These are phyloP conservation scores for Eutrema heterophyllum DNA, from an alignment of 345 rosid species.

Conservation along the genomic window DNA sequence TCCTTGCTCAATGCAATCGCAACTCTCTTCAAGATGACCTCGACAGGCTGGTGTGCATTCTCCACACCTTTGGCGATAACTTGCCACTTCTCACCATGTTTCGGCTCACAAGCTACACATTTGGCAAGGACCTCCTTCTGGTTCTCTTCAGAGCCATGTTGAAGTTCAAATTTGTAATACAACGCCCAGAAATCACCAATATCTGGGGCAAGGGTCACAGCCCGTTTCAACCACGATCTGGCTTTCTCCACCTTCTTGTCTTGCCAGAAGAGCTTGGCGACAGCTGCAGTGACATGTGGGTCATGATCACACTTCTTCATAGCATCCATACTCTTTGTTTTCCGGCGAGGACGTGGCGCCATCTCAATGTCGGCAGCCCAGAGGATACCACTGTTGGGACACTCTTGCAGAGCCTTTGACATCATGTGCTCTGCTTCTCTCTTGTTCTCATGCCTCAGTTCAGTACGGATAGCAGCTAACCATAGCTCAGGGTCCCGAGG, in stretches of 20 bases:
- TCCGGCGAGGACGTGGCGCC: constrained; percentile 77
- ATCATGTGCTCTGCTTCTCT: constrained; percentile 78
- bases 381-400: constrained; percentile 80
- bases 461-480: constrained; percentile 90
- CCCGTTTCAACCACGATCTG: constrained; percentile 68
- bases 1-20: constrained; percentile 70
- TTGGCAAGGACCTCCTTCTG: constrained; percentile 76
- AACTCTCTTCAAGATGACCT: constrained; percentile 73
- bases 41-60: constrained; percentile 81
- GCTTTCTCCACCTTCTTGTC: constrained; percentile 93
- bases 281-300: constrained; percentile 81
- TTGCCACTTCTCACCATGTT: constrained; percentile 93
- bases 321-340: constrained; percentile 69
- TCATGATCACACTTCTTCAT: constrained; percentile 74
- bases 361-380: constrained; percentile 91
- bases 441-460: constrained; percentile 67
- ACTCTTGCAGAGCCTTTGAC: constrained; percentile 95
- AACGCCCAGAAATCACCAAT: constrained; percentile 90
- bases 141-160: constrained; percentile 70
- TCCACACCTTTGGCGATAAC: constrained; percentile 74
- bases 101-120: constrained; percentile 75
- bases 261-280: constrained; percentile 85
- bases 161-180: constrained; percentile 84
- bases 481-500: constrained; percentile 74
- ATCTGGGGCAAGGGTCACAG: constrained; percentile 79